Evolutionary conservation across 768 basidiomycete species (phyloP), one percentile per base, ranked within the genome.

Genomic region (Mycena polygramma): DNA sequence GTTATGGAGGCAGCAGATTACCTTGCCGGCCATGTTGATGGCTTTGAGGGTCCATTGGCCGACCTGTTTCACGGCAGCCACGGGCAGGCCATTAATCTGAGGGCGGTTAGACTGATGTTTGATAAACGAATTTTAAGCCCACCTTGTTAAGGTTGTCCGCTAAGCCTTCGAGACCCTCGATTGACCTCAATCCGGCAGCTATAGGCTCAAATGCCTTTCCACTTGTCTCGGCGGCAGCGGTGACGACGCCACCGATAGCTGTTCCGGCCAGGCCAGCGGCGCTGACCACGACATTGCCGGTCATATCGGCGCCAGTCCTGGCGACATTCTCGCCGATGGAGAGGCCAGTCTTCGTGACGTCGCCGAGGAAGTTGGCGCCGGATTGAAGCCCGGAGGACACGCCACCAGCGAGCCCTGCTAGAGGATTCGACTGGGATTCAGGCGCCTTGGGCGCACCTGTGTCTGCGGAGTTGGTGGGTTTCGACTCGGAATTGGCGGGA

Each of bases 221-320:
- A 48, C 71, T 70, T 20, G 75, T 74, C 45, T 71, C 73, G 17
- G 76, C 73, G 39, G 77, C 77, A 13, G 69, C 70, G 22, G 61
- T 57, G 2, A 75, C 57, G 20, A 77, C 64, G 45, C 71, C 73
- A 46, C 76, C 76, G 26, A 76, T 57, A 9, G 75, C 75, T 13
- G 73, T 75, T n/a, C 75, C 75, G 11, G 75, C 60, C 10, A 75
- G 45, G n/a, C 63, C 64, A 24, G 52, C 74, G 13, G 72, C 66
- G 75, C 81, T 77, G 61, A 80, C 76, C 68, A 80, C 80, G 41
- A 83, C 82, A 70, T 78, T 79, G 19, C 78, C 71, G 73, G 77
- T 81, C 69, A 72, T 68, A 52, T 73, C 72, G 51, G 65, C 57
- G 7, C 75, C 75, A 7, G 75, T 58, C 52, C 68, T 62, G n/a